Conservation (phyloP, 768 basidiomycete species). For the Mycena filopes region DNA sequence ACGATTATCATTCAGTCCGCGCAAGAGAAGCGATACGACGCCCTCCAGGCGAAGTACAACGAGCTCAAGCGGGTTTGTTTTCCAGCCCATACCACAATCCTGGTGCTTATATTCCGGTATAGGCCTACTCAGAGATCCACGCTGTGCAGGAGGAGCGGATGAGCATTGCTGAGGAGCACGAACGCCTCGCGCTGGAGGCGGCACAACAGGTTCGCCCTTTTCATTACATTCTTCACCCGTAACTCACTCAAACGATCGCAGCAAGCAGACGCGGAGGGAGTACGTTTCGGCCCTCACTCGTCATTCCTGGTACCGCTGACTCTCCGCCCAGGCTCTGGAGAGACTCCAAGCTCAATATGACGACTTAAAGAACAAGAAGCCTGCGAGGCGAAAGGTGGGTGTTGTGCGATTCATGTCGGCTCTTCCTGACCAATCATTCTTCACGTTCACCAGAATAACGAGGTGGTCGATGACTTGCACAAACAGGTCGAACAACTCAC, state of each 20-base stretch:
- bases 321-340: neutral
- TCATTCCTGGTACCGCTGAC: neutral
- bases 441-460: neutral
- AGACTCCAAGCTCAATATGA: neutral
- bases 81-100: neutral
- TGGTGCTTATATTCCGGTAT: neutral
- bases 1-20: neutral
- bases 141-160: neutral
- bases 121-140: neutral
- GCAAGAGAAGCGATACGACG: neutral
- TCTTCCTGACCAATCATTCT: neutral
- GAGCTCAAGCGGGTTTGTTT: neutral
- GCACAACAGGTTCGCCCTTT: neutral
- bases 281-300: neutral
- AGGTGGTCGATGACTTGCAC: neutral
- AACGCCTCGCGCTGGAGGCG: neutral
- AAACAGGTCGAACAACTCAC: neutral
- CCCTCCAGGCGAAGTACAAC: neutral
- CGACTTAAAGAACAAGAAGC: neutral
- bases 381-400: neutral
- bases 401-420: neutral
- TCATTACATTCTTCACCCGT: neutral
- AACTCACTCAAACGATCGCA: neutral
- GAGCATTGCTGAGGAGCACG: neutral
- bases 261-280: neutral